These are phyloP conservation scores for Monosporascus sp. DNA, from an alignment of 2,329 filamentous ascomycete genomes.

Conservation along the genomic window DNA sequence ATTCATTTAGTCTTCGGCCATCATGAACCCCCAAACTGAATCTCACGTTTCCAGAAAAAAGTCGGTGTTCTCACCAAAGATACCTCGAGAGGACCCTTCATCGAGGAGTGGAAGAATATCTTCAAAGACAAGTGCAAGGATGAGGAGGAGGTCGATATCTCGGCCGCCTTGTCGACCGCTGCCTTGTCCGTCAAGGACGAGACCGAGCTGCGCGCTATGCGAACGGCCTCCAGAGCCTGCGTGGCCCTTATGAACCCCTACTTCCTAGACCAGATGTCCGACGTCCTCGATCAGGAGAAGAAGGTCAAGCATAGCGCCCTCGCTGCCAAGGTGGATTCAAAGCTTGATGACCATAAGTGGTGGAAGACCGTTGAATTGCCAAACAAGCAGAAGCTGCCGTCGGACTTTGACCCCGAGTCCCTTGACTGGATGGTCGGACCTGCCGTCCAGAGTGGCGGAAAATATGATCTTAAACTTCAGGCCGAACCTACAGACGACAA, in stretches of 20 bases:
- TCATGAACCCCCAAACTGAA: constrained; percentile 7
- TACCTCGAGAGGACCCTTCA: constrained; percentile 77
- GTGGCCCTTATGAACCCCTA: constrained; percentile 93
- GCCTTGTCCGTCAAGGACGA: constrained; percentile 94
- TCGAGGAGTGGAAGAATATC: constrained; percentile 90
- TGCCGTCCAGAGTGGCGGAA: constrained; percentile 89
- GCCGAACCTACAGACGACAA: constrained; percentile 74
- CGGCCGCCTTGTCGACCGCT: constrained; percentile 70
- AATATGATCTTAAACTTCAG: constrained; percentile 82
- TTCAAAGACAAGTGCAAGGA: constrained; percentile 77
- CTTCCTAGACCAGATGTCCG: constrained; percentile 97
- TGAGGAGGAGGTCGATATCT: constrained; percentile 81
- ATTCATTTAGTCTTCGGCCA: neutral
- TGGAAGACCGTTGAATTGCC: constrained; percentile 75
- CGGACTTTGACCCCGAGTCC: constrained; percentile 80
- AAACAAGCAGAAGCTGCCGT: constrained; percentile 69
- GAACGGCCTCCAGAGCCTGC: constrained; percentile 89
- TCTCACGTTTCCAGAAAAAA: constrained; percentile 60
- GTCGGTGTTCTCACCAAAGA: constrained; percentile 84
- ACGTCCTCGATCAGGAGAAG: constrained; percentile 91
- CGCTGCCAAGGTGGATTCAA: constrained; percentile 80
- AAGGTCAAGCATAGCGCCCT: constrained; percentile 88
- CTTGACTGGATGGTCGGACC: constrained; percentile 93
- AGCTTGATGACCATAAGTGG: constrained; percentile 90
- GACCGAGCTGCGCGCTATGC: constrained; percentile 86